phyloP scores from a whole-genome alignment of 2,329 filamentous ascomycete genomes.

The Colletotrichum incanum region DNA sequence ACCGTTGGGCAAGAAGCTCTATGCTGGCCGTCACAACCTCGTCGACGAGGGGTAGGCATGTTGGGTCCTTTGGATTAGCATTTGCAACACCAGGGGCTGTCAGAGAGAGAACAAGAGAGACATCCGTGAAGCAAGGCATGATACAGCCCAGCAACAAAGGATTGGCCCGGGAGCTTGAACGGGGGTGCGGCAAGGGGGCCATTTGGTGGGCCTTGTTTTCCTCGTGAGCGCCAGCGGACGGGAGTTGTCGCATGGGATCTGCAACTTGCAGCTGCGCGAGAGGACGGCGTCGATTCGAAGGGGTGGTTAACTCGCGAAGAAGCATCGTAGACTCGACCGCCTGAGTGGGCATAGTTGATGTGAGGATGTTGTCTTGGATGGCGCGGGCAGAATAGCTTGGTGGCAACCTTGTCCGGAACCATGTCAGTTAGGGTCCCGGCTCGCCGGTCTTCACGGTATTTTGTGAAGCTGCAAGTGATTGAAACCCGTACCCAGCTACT shows the following conservation, averaged over 20 bases:
- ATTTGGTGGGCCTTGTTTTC: conserved; percentile 23
- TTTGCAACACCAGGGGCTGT: conserved; percentile 1
- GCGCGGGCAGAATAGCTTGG: background rate
- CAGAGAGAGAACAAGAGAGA: conserved; percentile 8
- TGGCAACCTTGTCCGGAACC: conserved; percentile 13
- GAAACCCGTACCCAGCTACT: conserved; percentile 29
- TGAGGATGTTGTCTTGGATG: background rate
- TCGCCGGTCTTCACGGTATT: background rate
- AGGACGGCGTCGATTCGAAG: background rate
- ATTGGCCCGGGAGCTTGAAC: conserved; percentile 4
- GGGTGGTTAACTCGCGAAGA: background rate
- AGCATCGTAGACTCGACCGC: background rate
- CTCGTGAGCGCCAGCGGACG: conserved; percentile 8
- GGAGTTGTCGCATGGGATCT: conserved; percentile 21
- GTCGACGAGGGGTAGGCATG: conserved; percentile 3
- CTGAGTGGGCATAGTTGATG: background rate
- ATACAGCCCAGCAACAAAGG: background rate
- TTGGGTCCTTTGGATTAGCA: background rate
- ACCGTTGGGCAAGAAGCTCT: conserved; percentile 10
- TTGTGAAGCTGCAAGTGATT: conserved; percentile 25
- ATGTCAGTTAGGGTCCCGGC: conserved; percentile 9
- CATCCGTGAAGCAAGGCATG: conserved; percentile 8
- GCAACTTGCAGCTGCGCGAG: conserved; percentile 11
- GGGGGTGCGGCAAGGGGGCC: background rate
- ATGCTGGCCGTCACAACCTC: conserved; percentile 10